Evolutionary conservation across 2,329 filamentous ascomycete species (phyloP).

Genomic region (Apiospora pterosperma): DNA sequence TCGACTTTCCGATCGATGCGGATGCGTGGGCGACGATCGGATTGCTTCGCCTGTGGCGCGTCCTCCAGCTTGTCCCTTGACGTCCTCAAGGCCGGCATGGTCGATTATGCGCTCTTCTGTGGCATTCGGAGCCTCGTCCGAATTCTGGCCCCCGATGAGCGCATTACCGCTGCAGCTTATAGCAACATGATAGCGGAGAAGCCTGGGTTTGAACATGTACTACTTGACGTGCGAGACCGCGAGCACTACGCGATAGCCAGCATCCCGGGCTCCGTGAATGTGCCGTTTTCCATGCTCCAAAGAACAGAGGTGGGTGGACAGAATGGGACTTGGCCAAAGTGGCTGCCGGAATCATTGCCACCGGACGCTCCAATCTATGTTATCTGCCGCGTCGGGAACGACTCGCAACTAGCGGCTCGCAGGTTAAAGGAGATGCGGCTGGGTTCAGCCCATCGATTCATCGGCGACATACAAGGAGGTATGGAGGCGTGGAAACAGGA

Average conservation of each 20-base stretch:
- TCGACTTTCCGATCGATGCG: constrained; percentile 68
- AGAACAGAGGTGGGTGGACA: constrained; percentile 14
- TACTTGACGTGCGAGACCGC: constrained; percentile 81
- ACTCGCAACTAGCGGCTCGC: constrained; percentile 68
- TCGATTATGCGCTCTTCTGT: constrained; percentile 87
- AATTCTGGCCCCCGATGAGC: constrained; percentile 59
- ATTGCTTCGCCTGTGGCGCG: constrained; percentile 75
- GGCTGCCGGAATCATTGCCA: constrained; percentile 36
- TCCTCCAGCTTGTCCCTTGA: constrained; percentile 59
- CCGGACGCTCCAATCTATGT: constrained; percentile 60
- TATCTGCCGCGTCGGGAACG: constrained; percentile 73
- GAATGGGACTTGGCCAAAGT: constrained; percentile 22
- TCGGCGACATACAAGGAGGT: constrained; percentile 71
- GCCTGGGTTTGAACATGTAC: constrained; percentile 39
- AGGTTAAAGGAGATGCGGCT: constrained; percentile 62
- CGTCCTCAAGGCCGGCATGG: constrained; percentile 58
- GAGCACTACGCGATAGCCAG: constrained; percentile 81
- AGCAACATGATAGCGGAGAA: constrained; percentile 23
- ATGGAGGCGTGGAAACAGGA: constrained; percentile 68
- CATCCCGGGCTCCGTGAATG: constrained; percentile 71
- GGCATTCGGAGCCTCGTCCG: constrained; percentile 56
- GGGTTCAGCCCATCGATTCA: constrained; percentile 50
- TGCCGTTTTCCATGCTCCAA: constrained; percentile 61
- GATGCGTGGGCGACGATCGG: constrained; percentile 64
- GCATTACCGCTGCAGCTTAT: constrained; percentile 65